Evolutionary conservation across 1,284 basidiomycete species (phyloP), one percentile per base, ranked within the genome.

Genomic region (Schizophyllum commune): DNA sequence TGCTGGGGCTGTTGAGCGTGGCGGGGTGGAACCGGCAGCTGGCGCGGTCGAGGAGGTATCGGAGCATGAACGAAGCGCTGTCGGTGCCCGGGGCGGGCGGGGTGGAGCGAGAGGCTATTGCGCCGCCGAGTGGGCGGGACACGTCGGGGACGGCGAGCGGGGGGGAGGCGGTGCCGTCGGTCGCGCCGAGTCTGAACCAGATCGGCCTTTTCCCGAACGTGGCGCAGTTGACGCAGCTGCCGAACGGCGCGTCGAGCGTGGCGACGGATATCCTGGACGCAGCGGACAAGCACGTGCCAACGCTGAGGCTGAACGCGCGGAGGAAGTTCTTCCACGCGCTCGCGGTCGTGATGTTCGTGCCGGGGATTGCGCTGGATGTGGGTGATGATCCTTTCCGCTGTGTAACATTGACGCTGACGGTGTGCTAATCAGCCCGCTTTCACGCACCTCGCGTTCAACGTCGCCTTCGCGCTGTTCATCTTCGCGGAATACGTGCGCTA

Each of bases 321-420:
- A 83, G 97, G 61, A 99, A 99, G 75, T 98, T 92, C 74, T 99
- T 99, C 77, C 97, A 99, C 76, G 93, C 87, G 15, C 79, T 99
- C 39, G 94, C 96, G 0, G 94, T 98, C 58, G 80, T 94, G 47
- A 96, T 99, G 91, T 98, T 99, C 71, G 77, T 97, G 53, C 97
- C 97, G 4, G 96, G 95, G 0, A 88, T 99, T 59, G 90, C 88
- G 0, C 75, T 93, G 69, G 97, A 99, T 72, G 94, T 96, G 71
- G n/a, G n/a, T n/a, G n/a, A n/a, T n/a, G n/a, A n/a, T n/a, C n/a
- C n/a, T n/a, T n/a, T n/a, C n/a, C n/a, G n/a, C n/a, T n/a, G n/a
- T n/a, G n/a, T n/a, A n/a, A n/a, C n/a, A n/a, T n/a, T n/a, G n/a
- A n/a, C n/a, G n/a, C n/a, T n/a, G n/a, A 47, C 8, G 39, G 17